Evolutionary conservation across 345 rosid genomes (phyloP), one percentile per base, ranked within the genome.

Genomic region (Gossypium australe): DNA sequence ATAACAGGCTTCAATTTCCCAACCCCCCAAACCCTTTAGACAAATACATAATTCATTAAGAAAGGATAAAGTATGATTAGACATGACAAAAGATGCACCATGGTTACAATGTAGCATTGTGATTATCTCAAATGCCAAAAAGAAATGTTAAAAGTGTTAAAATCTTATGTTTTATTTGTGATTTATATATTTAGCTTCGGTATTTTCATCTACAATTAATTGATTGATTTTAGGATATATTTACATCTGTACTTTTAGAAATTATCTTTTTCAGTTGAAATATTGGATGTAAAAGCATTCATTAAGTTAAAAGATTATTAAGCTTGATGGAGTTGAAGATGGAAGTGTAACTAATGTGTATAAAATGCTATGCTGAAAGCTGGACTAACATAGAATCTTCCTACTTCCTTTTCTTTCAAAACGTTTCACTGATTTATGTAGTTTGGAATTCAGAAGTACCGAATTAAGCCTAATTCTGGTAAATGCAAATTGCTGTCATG

Each of bases 1-100:
- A n/a, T 51, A 64, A 71, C 73, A 52, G 51, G 80, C 79, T 75
- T 80, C 69, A 66, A 74, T 48, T 76, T 81, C 75, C 76, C 13
- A 75, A 72, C 75, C 66, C 72, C 48, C 18, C 48, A 65, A 75
- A 74, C 3, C 67, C 59, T 57, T 57, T 78, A 45, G 68, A 64
- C 84, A 78, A 53, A 78, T 38, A 77, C 73, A 70, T 76, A 60
- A 56, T 75, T 78, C 84, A 80, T 56, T 63, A 56, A 63, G 74
- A 67, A 17, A 47, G 55, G 14, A 68, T 25, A 27, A 49, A 49
- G 34, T 49, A 25, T 68, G 66, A 62, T 52, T 64, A 72, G 76
- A 57, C 73, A 38, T 71, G 65, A 77, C 48, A 38, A 55, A 47
- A 38, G 72, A 25, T 47, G 73, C 78, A 74, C 51, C 59, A 12